These are phyloP conservation scores for Rhynchosporium agropyri DNA, from an alignment of 2,329 filamentous ascomycete genomes.

Conservation along the genomic window DNA sequence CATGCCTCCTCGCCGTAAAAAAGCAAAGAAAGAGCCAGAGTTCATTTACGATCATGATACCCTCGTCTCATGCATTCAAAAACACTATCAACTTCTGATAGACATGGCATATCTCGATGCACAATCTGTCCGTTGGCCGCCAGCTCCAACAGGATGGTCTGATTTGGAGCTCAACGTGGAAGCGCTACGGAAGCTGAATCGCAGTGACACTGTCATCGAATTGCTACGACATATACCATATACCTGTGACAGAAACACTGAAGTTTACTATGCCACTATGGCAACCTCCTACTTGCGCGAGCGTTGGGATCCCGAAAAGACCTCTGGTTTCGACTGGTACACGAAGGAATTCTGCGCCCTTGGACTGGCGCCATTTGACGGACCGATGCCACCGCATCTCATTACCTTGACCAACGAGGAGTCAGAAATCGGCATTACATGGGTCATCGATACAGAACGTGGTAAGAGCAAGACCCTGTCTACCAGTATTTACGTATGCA, in stretches of 20 bases:
- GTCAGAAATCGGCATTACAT: not conserved
- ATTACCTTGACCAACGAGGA: not conserved
- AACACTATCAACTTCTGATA: not conserved
- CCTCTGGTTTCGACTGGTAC: not conserved
- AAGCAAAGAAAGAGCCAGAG: not conserved
- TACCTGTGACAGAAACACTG: not conserved
- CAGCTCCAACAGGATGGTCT: slow-evolving; percentile 1
- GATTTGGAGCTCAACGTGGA: not conserved
- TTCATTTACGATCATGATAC: not conserved
- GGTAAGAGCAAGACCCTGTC: not conserved
- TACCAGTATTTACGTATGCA: not conserved
- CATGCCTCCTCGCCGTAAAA: not conserved
- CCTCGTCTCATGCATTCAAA: not conserved
- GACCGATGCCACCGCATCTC: not conserved
- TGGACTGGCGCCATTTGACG: not conserved
- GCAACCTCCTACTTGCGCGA: not conserved
- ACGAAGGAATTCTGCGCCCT: not conserved
- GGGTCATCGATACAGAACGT: not conserved
- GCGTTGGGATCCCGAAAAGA: not conserved
- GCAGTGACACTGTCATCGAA: not conserved
- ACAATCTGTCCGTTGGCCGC: slow-evolving; percentile 1
- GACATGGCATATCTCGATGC: not conserved
- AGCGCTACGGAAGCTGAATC: not conserved
- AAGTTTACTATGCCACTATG: slow-evolving; percentile 1
- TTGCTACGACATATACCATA: not conserved